Evolutionary conservation across 257 asterid species (phyloP), one percentile per base, ranked within the genome.

Genomic region (Jasminum sambac): DNA sequence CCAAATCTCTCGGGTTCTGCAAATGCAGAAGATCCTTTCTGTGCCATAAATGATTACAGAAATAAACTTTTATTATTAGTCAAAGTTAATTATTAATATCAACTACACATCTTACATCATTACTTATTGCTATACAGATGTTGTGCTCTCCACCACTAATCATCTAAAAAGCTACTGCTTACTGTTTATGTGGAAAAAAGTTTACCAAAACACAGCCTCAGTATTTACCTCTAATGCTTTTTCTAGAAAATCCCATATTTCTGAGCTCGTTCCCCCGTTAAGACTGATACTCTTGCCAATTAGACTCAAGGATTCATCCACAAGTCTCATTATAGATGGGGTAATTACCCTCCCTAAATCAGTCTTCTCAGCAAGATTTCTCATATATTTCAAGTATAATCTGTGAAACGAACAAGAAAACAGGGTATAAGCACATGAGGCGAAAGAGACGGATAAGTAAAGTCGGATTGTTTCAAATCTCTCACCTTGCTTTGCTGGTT

Each of bases 321-420:
- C 79, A 50, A 94, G 95, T 81, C 98, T 86, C 83, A 94, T 36
- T 70, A 94, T 83, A 62, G 99, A 94, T 11, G 99, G 99, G 19
- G 93, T 83, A 5, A 89, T 90, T 74, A 94, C 76, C 81, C 99
- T 84, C 75, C 99, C 99, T 0, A 94, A 63, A 79, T 94, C 99
- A 16, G 99, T 94, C 85, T 88, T 91, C 68, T 94, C 99, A 7
- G 98, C 90, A 39, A 91, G 83, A 68, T 70, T 82, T 66, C 96
- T 83, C 83, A 88, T 6, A 81, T 88, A 85, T 77, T 88, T 94
- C 75, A 94, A 84, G 84, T 94, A 94, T 70, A 91, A 80, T 81
- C 99, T 94, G 86, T 68, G 34, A 6, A 67, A 64, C 19, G 44
- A 75, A 81, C 59, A 70, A 62, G 9, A 38, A 66, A 25, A 16